phyloP scores from a whole-genome alignment of 805 yeast species.

The Candida nemodendra region DNA sequence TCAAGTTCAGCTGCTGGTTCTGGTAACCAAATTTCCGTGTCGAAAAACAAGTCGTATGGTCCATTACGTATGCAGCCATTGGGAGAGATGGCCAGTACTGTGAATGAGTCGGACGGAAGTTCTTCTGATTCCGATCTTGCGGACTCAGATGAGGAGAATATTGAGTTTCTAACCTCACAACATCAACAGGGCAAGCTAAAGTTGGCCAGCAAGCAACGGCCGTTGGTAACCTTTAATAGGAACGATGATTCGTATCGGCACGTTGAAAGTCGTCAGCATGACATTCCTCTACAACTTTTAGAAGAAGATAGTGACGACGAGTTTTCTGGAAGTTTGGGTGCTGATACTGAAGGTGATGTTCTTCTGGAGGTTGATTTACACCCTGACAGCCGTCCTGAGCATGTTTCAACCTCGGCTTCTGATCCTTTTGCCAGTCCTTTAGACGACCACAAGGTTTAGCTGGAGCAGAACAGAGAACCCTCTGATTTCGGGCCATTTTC shows the following conservation, averaged over 20 bases:
- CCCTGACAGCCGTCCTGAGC: not conserved
- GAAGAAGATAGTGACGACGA: slow-evolving; percentile 14
- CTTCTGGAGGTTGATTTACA: slow-evolving; percentile 22
- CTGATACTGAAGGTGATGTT: slow-evolving; percentile 8
- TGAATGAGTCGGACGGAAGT: slow-evolving; percentile 9
- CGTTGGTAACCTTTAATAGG: slow-evolving; percentile 8
- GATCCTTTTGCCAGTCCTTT: slow-evolving; percentile 22
- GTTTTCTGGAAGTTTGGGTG: slow-evolving; percentile 3
- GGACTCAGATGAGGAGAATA: slow-evolving; percentile 34
- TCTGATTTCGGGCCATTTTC: too few relatives aligned
- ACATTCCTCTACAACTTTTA: slow-evolving; percentile 18
- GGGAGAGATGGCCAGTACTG: slow-evolving; percentile 4
- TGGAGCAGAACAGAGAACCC: too few relatives aligned
- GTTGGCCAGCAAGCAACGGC: slow-evolving; percentile 7
- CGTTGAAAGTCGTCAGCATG: slow-evolving; percentile 1
- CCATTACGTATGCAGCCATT: slow-evolving; percentile 15
- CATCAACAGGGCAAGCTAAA: slow-evolving; percentile 22
- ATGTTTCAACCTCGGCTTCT: not conserved
- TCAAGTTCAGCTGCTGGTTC: not conserved
- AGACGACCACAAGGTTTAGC: slow-evolving; percentile 10
- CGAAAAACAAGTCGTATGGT: slow-evolving; percentile 10
- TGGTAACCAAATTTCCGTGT: not conserved
- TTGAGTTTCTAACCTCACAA: slow-evolving; percentile 27
- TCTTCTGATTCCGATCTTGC: slow-evolving; percentile 26
- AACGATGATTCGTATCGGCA: slow-evolving; percentile 5